These are phyloP conservation scores for Wickerhamiella bombiphila DNA, from an alignment of 805 yeast genomes.

Conservation along the genomic window DNA sequence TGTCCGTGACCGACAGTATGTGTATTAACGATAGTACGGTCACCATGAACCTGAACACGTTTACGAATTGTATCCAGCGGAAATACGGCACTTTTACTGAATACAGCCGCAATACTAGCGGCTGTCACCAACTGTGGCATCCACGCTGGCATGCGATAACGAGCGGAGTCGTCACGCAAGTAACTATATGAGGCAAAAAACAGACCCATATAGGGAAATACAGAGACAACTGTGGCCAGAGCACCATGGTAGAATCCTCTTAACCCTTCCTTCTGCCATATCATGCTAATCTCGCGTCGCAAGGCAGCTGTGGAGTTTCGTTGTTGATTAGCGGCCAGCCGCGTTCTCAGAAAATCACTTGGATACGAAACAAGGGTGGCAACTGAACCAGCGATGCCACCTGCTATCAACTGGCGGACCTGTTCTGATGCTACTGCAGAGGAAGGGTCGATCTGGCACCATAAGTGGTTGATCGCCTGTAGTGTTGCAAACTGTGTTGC, in stretches of 20 bases:
- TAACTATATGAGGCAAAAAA: conserved; percentile 30
- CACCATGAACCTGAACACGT: conserved; percentile 51
- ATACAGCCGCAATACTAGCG: conserved; percentile 62
- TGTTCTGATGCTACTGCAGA: conserved; percentile 21
- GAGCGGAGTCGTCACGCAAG: conserved; percentile 8
- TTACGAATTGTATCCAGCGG: conserved; percentile 79
- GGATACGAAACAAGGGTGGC: conserved; percentile 76
- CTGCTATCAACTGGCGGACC: conserved; percentile 42
- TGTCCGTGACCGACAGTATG: conserved; percentile 12
- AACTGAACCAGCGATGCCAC: conserved; percentile 60
- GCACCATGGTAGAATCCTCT: conserved; percentile 38
- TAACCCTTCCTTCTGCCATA: conserved; percentile 30
- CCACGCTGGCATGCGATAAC: conserved; percentile 4
- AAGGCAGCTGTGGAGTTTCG: conserved; percentile 12
- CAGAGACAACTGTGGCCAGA: conserved; percentile 38
- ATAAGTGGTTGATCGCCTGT: conserved; percentile 33
- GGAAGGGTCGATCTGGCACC: conserved; percentile 4
- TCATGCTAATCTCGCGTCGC: conserved; percentile 21
- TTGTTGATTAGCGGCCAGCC: conserved; percentile 52
- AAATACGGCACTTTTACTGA: conserved; percentile 60
- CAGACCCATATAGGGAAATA: conserved; percentile 57
- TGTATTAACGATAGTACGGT: conserved; percentile 5
- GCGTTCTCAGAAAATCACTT: conserved; percentile 74
- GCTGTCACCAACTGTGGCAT: conserved; percentile 26
- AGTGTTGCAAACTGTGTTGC: conserved; percentile 70